A percentile compares a stretch with the other conserved stretches of the same genome.
Conservation (phyloP, 495 filamentous ascomycete species). For the Ramalina intermedia region DNA sequence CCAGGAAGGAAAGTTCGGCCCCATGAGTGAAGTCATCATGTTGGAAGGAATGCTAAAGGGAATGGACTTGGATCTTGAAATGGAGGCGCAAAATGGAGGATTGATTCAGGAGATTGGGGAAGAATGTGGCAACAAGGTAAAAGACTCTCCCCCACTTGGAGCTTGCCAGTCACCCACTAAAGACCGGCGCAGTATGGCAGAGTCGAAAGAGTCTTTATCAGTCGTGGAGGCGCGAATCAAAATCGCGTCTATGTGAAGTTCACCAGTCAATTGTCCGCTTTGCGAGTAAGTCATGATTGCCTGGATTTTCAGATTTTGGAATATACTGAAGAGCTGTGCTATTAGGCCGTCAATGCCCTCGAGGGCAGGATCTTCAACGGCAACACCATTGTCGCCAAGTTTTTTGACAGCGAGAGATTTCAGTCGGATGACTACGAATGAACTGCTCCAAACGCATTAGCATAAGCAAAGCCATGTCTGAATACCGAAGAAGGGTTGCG, state of each 20-base stretch:
- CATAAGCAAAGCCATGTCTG: no score
- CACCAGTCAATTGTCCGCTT: constrained; percentile 59
- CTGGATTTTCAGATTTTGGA: neutral
- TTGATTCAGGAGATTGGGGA: constrained; percentile 90
- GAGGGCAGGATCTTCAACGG: constrained; percentile 77
- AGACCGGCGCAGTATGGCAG: constrained; percentile 49
- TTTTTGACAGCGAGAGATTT: constrained; percentile 70
- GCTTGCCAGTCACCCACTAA: neutral
- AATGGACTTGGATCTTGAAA: constrained; percentile 57
- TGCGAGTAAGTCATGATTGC: constrained; percentile 45
- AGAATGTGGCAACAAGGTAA: constrained; percentile 66
- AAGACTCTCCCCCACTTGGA: constrained; percentile 10
- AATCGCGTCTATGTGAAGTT: constrained; percentile 84
- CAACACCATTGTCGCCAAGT: constrained; percentile 61
- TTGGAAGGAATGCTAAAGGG: constrained; percentile 69
- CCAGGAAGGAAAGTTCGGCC: constrained; percentile 50
- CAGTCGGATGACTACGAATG: constrained; percentile 51
- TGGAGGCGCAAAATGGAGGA: constrained; percentile 44
- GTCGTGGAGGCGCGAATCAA: constrained; percentile 34
- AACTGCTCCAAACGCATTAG: no score
- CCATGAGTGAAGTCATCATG: constrained; percentile 66
- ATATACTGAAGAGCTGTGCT: neutral
- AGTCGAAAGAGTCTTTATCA: constrained; percentile 71
- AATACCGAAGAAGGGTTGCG: no score
- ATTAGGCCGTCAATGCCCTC: constrained; percentile 72